Evolutionary conservation across 352 stramenopile species (phyloP), one percentile per base, ranked within the genome.

Genomic region (Pythium oligandrum): DNA sequence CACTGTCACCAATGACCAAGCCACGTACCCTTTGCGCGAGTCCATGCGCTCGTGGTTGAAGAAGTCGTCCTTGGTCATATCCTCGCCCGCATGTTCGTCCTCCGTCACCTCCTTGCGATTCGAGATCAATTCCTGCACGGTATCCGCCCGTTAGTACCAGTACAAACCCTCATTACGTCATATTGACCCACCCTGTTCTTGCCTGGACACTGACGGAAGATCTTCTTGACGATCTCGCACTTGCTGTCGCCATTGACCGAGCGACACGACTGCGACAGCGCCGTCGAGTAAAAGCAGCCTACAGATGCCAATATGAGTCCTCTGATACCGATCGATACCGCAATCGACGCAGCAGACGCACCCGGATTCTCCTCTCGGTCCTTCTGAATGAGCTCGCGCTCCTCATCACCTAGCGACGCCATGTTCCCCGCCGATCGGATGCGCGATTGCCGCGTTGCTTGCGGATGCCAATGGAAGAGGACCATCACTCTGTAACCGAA

Each of bases 191-290:
- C 72, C 53, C 88, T 90, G 26, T 61, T 65, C 32, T 83, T 63
- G 34, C 80, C 80, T 5, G 81, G 80, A 47, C 83, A 93, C 45
- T 90, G 78, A 26, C 83, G 78, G 53, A 90, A 93, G 59, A 93
- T 93, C 60, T 91, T 91, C 50, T 88, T 88, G 40, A 90, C 61
- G 54, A 83, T 85, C 54, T 93, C 80, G 55, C 83, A 93, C 64
- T 89, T 91, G 68, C 74, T 90, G 49, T 93, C 83, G 43, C 83
- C 81, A 49, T 93, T 90, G 30, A 90, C 83, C 10, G 75, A 86
- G 5, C 77, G 72, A 44, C 81, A 90, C 32, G 80, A 88, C 55
- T 88, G 75, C 30, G 80, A 91, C 40, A 93, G 49, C 30, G 79
- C 70, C 51, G 83, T 91, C 38, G 80, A 89, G 61, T 93, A 90